Conservation (phyloP, 139 green algal genomes). For the Chlamydomonas schloesseri region DNA sequence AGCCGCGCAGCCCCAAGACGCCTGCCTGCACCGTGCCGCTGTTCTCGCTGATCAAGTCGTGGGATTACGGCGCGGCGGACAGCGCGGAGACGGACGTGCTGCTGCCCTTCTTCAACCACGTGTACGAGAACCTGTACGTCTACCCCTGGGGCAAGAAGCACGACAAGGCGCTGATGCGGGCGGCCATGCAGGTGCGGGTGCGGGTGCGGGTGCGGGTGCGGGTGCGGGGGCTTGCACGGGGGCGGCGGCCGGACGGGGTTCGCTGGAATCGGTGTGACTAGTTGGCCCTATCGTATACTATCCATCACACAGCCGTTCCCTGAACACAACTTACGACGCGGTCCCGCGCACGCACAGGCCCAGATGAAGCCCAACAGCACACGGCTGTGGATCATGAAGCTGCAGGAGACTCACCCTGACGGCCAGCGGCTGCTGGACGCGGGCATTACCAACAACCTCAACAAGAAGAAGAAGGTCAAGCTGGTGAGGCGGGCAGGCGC, state of each 20-base stretch:
- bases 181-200: conserved; percentile 47
- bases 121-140: conserved; percentile 43
- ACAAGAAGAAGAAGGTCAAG: conserved; percentile 14
- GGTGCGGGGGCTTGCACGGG: too few species aligned
- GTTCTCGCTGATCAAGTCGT: conserved; percentile 48
- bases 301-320: too few species aligned
- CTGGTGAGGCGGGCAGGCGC: not conserved
- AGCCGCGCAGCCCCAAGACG: too few species aligned
- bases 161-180: conserved; percentile 56
- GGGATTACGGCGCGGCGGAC: not conserved
- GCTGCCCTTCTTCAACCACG: conserved; percentile 62
- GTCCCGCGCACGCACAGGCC: conserved; percentile 14
- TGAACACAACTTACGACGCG: too few species aligned
- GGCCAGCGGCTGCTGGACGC: conserved; percentile 48
- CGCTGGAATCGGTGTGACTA: too few species aligned
- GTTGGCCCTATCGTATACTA: too few species aligned
- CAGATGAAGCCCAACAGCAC: conserved; percentile 50
- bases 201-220: too few species aligned
- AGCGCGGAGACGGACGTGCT: conserved; percentile 46
- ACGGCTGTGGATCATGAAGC: conserved; percentile 49
- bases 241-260: too few species aligned
- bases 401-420: not conserved
- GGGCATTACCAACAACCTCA: conserved; percentile 63
- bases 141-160: conserved; percentile 53
- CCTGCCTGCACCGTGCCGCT: conserved; percentile 26